Evolutionary conservation across 2,329 filamentous ascomycete species (phyloP).

Genomic region (Ophiostoma montium): DNA sequence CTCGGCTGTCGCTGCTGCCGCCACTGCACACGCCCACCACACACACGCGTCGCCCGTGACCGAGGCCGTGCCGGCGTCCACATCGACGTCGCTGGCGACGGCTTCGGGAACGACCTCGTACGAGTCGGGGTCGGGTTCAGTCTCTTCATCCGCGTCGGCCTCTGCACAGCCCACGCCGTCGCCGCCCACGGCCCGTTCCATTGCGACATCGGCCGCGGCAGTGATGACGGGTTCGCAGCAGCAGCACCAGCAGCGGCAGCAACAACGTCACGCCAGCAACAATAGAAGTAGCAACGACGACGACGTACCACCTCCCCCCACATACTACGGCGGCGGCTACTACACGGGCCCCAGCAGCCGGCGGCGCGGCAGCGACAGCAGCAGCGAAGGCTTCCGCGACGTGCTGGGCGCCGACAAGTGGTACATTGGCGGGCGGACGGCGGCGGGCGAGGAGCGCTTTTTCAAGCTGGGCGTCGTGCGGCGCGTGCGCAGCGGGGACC

Average conservation of each 20-base stretch:
- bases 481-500: slow-evolving; percentile 57
- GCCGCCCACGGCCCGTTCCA: slow-evolving; percentile 8
- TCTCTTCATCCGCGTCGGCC: neutral
- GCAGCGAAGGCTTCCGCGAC: slow-evolving; percentile 61
- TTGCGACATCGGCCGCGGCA: slow-evolving; percentile 10
- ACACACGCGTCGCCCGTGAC: slow-evolving; percentile 5
- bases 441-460: slow-evolving; percentile 64
- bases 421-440: slow-evolving; percentile 68
- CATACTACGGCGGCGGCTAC: neutral
- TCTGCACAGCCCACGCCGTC: neutral
- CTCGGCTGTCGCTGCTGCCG: slow-evolving; percentile 11
- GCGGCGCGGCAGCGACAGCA: slow-evolving; percentile 58
- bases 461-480: slow-evolving; percentile 68
- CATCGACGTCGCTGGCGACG: slow-evolving; percentile 14
- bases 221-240: slow-evolving; percentile 12
- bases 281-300: neutral
- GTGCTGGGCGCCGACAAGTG: slow-evolving; percentile 60
- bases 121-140: slow-evolving; percentile 5
- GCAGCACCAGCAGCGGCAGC: neutral
- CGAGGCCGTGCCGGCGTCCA: slow-evolving; percentile 11
- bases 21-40: neutral
- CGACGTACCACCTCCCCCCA: no score
- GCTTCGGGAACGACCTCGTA: slow-evolving; percentile 6
- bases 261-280: no score
- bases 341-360: slow-evolving; percentile 1